A percentile compares a stretch with the other conserved stretches of the same genome.
phyloP scores from a whole-genome alignment of 129 eudicot genomes.

The Escallonia herrerae region DNA sequence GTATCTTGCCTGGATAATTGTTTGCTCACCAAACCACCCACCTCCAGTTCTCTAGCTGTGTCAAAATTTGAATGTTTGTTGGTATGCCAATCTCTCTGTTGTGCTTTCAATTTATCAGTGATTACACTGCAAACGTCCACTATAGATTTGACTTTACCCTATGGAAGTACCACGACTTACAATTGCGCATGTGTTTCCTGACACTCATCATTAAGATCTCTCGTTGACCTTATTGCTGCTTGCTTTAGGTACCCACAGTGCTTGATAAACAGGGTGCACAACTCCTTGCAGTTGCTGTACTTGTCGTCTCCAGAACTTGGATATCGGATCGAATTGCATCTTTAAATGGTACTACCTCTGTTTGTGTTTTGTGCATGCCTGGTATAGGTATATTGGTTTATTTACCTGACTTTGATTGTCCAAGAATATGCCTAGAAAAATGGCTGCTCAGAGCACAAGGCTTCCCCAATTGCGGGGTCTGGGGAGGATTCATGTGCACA shows the following conservation, averaged over 20 bases:
- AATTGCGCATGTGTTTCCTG: not conserved
- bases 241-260: constrained; percentile 82
- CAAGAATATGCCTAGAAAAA: too few relatives aligned
- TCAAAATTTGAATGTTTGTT: not conserved
- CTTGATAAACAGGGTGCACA: constrained; percentile 96
- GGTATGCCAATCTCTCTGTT: not conserved
- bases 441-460: too few relatives aligned
- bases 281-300: constrained; percentile 83
- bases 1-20: not conserved
- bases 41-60: not conserved
- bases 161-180: too few relatives aligned
- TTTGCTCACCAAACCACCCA: not conserved
- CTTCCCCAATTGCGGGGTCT: too few relatives aligned
- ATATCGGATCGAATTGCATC: constrained; percentile 98
- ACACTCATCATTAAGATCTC: not conserved
- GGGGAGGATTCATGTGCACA: too few relatives aligned
- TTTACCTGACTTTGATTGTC: too few relatives aligned
- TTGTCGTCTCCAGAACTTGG: constrained; percentile 91
- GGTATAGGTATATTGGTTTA: too few relatives aligned
- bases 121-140: too few relatives aligned
- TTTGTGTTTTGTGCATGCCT: too few relatives aligned
- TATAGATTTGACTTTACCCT: not conserved
- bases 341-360: constrained; percentile 56
- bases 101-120: too few relatives aligned
- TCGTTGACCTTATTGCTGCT: constrained; percentile 21